Evolutionary conservation across 441 rosid genomes (phyloP).

Genomic region (Biscutella laevigata): DNA sequence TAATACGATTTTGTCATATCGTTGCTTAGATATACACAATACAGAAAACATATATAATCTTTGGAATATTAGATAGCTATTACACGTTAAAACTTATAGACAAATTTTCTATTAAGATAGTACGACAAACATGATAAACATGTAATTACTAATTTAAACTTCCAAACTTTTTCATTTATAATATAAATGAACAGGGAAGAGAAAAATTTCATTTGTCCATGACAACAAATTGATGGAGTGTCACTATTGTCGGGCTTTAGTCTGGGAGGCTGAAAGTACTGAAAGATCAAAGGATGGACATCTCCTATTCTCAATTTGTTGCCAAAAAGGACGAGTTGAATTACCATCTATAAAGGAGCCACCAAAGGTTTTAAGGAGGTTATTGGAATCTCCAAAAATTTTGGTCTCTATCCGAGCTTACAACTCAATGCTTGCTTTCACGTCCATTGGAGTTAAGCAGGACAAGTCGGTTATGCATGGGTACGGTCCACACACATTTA

Average conservation of each 20-base stretch:
- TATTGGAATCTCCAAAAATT: neutral
- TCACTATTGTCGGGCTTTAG: neutral
- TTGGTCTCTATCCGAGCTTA: neutral
- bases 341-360: neutral
- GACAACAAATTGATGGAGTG: neutral
- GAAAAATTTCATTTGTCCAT: too few species aligned
- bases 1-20: too few species aligned
- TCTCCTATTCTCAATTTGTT: neutral
- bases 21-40: too few species aligned
- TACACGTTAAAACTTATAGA: too few species aligned
- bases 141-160: too few species aligned
- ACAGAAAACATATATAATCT: too few species aligned
- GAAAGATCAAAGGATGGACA: neutral
- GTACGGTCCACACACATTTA: neutral
- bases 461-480: neutral
- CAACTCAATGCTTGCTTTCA: conserved; percentile 13
- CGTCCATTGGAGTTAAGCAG: conserved; percentile 6
- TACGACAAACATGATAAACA: too few species aligned
- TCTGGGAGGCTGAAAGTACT: neutral
- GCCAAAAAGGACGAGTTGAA: neutral
- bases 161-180: too few species aligned
- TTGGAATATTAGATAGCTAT: too few species aligned
- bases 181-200: too few species aligned
- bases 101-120: too few species aligned
- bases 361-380: neutral